Base-by-base conservation (phyloP, 495 filamentous ascomycete species). In the Neurospora tetraspora region DNA sequence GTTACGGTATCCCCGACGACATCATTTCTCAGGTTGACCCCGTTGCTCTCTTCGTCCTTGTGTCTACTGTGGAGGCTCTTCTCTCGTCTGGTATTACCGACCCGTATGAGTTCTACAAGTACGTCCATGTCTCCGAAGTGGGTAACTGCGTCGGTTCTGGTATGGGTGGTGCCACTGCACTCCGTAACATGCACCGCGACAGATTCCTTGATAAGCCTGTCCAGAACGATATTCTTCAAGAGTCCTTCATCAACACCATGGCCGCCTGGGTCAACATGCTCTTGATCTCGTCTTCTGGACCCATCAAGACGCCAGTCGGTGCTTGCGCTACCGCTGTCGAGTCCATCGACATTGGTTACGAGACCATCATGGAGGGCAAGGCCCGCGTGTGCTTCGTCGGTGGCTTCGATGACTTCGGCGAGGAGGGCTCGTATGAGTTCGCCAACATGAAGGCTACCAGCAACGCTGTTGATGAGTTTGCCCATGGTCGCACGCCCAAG, bases 221-320 rank as follows among this genome's bases (percentile, higher is more conserved):
- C 27, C 96, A 99, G 81, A 99, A 98, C 83, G 96, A 99, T 80
- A 97, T 99, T 76, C 86, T 99, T 42, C 96, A 99, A 79, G 96
- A 99, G 82, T 98, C 96, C 5, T 99, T 99, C 88, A 98, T 99
- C 87, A 99, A 99, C 84, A 98, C 96, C 34, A 99, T 99, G 96
- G 90, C 92, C 74, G 96, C 96, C 7, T 99, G 96, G 96, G 94
- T 98, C 70, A 99, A 99, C 85, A 98, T 99, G 96, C 82, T 99
- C 79, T 85, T 99, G 59, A 82, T 99, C 71, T 98, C 96, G 16
- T 98, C 96, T 18, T 98, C 96, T 45, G 96, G 96, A 74, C 96
- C 96, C 20, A 98, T 99, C 86, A 98, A 98, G 87, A 98, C 96
- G 0, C 96, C 96, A 14, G 95, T 98, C 72, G 96, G 95, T 83